These are phyloP conservation scores for Hypoxylon perforatum DNA, from an alignment of 495 filamentous ascomycete species.

Conservation along the genomic window DNA sequence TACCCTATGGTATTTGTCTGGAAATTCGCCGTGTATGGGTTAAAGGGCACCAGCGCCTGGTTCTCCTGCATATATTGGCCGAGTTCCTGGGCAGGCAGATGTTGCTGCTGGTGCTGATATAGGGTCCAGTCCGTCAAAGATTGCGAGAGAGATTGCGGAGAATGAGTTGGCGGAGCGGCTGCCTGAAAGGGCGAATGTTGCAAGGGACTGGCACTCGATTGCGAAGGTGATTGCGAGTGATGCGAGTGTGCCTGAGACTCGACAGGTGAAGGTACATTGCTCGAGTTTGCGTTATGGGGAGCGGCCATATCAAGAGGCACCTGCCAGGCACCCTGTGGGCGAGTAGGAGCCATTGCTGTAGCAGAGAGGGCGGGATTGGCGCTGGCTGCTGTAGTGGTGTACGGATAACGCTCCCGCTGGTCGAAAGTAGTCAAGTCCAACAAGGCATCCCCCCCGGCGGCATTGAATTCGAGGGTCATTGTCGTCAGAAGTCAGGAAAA, in stretches of 20 bases:
- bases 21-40: slow-evolving; percentile 60
- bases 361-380: slow-evolving; percentile 54
- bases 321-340: slow-evolving; percentile 54
- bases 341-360: slow-evolving; percentile 57
- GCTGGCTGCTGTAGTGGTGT: slow-evolving; percentile 54
- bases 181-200: slow-evolving; percentile 61
- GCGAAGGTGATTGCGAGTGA: slow-evolving; percentile 59
- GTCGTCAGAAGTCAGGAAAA: slow-evolving; percentile 52
- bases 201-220: slow-evolving; percentile 56
- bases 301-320: slow-evolving; percentile 58
- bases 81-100: slow-evolving; percentile 62
- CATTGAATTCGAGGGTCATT: slow-evolving; percentile 69
- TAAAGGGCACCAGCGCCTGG: slow-evolving; percentile 59
- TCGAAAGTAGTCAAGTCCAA: slow-evolving; percentile 66
- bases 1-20: slow-evolving; percentile 73
- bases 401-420: slow-evolving; percentile 63
- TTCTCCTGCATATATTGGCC: slow-evolving; percentile 64
- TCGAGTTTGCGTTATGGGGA: slow-evolving; percentile 54
- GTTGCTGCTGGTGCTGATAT: slow-evolving; percentile 57
- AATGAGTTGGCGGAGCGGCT: slow-evolving; percentile 50
- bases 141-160: slow-evolving; percentile 53
- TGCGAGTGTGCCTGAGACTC: slow-evolving; percentile 59
- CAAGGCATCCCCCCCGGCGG: slow-evolving; percentile 62
- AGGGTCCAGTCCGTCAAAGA: slow-evolving; percentile 66
- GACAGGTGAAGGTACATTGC: slow-evolving; percentile 56